These are phyloP conservation scores for Nothophytophthora sp. DNA, from an alignment of 352 stramenopile genomes.

Conservation along the genomic window DNA sequence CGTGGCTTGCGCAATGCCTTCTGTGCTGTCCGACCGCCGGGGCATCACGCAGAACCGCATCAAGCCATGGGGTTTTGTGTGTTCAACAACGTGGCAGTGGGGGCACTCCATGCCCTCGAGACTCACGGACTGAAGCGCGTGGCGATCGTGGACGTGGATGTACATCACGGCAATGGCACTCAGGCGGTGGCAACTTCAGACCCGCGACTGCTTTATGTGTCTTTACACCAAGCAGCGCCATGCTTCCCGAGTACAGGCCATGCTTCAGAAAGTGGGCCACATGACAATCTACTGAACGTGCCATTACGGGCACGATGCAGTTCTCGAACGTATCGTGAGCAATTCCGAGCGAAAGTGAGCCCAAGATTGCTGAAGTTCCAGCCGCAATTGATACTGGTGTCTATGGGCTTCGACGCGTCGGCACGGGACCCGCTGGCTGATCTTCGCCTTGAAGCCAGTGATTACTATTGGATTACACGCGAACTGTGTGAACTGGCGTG, in stretches of 20 bases:
- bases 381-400: slow-evolving; percentile 85
- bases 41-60: slow-evolving; percentile 55
- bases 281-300: slow-evolving; percentile 52
- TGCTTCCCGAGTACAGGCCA: slow-evolving; percentile 50
- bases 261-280: slow-evolving; percentile 31
- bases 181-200: slow-evolving; percentile 38
- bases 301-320: slow-evolving; percentile 35
- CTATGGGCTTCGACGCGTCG: slow-evolving; percentile 85
- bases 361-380: slow-evolving; percentile 53
- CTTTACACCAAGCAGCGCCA: slow-evolving; percentile 50
- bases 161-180: slow-evolving; percentile 91
- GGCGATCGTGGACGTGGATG: slow-evolving; percentile 74
- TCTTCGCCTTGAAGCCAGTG: slow-evolving; percentile 37
- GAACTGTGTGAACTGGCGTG: slow-evolving; percentile 42
- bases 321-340: slow-evolving; percentile 34
- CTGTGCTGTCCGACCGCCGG: slow-evolving; percentile 76
- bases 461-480: slow-evolving; percentile 66
- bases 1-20: slow-evolving; percentile 74
- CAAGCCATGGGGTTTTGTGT: slow-evolving; percentile 91
- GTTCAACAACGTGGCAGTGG: slow-evolving; percentile 96
- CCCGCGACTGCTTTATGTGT: slow-evolving; percentile 47
- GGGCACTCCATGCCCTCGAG: slow-evolving; percentile 92
- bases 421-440: slow-evolving; percentile 46
- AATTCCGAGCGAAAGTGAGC: slow-evolving; percentile 32
- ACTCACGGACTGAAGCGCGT: slow-evolving; percentile 46